These are phyloP conservation scores for Multifurca ochricompacta DNA, from an alignment of 768 basidiomycete species.

Conservation along the genomic window DNA sequence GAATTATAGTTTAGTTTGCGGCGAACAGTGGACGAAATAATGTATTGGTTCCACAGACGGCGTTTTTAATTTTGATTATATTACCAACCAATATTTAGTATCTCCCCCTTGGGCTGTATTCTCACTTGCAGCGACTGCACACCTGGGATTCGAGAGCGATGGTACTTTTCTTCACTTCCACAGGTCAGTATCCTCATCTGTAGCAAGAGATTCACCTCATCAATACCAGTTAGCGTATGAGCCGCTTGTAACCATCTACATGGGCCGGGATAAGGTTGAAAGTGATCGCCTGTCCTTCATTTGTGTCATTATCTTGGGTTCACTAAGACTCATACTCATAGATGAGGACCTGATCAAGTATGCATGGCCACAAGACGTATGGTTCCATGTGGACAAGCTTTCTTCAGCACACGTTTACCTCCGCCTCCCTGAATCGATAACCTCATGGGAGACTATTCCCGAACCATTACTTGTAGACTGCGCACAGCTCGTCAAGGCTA, in stretches of 20 bases:
- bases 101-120: too few relatives aligned
- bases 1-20: too few relatives aligned
- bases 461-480: conserved; percentile 71
- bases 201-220: neutral
- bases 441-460: conserved; percentile 83
- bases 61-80: too few relatives aligned
- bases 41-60: too few relatives aligned
- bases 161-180: conserved; percentile 22
- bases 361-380: conserved; percentile 80
- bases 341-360: conserved; percentile 95
- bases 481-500: conserved; percentile 94
- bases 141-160: conserved; percentile 6
- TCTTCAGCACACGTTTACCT: conserved; percentile 96
- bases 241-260: conserved; percentile 73
- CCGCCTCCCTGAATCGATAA: conserved; percentile 74
- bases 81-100: too few relatives aligned
- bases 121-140: too few relatives aligned
- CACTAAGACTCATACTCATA: conserved; percentile 29
- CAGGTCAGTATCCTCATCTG: conserved; percentile 10
- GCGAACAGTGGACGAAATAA: too few relatives aligned
- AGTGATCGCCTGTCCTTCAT: conserved; percentile 41
- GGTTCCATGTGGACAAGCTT: conserved; percentile 98
- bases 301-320: neutral
- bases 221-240: conserved; percentile 36
- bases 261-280: conserved; percentile 97